phyloP scores from a whole-genome alignment of 805 yeast genomes.

The Wickerhamiella kazuoi region DNA sequence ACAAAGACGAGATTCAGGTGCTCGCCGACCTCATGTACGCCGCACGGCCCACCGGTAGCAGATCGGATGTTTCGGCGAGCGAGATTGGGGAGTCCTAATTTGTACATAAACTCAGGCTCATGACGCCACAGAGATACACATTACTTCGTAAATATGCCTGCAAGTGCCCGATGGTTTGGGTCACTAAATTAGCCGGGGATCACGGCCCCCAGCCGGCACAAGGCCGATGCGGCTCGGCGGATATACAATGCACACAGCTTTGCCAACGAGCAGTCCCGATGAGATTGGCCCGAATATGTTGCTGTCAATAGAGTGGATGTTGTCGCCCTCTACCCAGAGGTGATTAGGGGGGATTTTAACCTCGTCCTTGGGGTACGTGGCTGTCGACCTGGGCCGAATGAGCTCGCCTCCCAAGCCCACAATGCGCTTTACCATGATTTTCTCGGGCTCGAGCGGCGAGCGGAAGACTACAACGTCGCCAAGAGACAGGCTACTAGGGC shows the following conservation, averaged over 20 bases:
- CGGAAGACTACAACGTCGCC: conserved; percentile 65
- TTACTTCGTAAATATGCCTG: too few relatives aligned
- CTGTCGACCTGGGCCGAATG: conserved; percentile 31
- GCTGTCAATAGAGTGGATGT: conserved; percentile 58
- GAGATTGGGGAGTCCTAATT: too few relatives aligned
- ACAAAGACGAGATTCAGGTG: conserved; percentile 14
- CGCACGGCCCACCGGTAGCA: not conserved
- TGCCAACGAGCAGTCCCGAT: conserved; percentile 62
- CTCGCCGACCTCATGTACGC: conserved; percentile 16
- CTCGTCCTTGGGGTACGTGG: conserved; percentile 38
- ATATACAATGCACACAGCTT: conserved; percentile 50
- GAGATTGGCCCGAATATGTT: conserved; percentile 82
- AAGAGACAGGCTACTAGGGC: conserved; percentile 29
- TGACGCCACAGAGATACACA: too few relatives aligned
- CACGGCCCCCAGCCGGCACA: conserved; percentile 30
- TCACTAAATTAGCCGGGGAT: not conserved
- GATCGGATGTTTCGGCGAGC: too few relatives aligned
- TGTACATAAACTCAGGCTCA: too few relatives aligned
- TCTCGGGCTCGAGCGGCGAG: conserved; percentile 67
- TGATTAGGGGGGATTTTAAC: conserved; percentile 62
- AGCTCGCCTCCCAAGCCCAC: conserved; percentile 60
- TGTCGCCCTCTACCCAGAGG: conserved; percentile 92
- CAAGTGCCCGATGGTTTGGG: too few relatives aligned
- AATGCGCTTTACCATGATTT: conserved; percentile 61
- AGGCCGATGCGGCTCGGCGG: conserved; percentile 43